Evolutionary conservation across 768 basidiomycete genomes (phyloP).

Genomic region (Boletus pseudo-olivaceus): DNA sequence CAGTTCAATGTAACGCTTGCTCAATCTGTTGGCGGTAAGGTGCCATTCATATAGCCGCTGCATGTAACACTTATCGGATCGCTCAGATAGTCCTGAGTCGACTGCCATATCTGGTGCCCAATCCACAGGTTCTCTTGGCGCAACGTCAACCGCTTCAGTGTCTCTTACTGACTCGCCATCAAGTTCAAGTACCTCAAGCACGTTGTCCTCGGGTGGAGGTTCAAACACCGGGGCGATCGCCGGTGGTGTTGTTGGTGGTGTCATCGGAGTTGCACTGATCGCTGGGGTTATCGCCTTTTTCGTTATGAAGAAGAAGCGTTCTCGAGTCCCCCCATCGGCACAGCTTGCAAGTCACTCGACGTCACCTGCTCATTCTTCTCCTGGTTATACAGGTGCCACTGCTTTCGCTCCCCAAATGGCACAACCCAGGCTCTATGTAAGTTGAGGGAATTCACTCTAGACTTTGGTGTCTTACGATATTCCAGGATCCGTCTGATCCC

Average conservation of each 20-base stretch:
- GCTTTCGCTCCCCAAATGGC: constrained; percentile 16
- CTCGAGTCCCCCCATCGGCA: constrained; percentile 19
- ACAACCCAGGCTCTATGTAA: constrained; percentile 31
- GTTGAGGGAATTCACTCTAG: background rate
- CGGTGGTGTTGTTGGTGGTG: constrained; percentile 65
- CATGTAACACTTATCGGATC: background rate
- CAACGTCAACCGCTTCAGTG: constrained; percentile 17
- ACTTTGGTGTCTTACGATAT: constrained; percentile 2
- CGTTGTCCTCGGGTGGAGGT: constrained; percentile 6
- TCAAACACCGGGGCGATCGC: constrained; percentile 52
- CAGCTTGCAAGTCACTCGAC: background rate
- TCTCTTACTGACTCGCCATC: constrained; percentile 14
- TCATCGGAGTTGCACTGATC: constrained; percentile 45
- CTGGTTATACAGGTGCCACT: constrained; percentile 8
- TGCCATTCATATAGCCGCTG: background rate
- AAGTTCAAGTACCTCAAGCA: background rate
- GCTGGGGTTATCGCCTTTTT: constrained; percentile 40
- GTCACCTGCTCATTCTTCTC: background rate
- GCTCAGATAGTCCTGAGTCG: constrained; percentile 42
- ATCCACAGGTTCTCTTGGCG: constrained; percentile 18
- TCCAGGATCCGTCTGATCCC: constrained; percentile 36
- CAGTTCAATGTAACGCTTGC: constrained; percentile 42
- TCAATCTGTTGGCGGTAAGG: constrained; percentile 27
- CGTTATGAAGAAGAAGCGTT: constrained; percentile 27
- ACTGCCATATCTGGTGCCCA: constrained; percentile 32